Percentiles rank a stretch among this genome's conserved stretches.
These are phyloP conservation scores for Xylaria bambusicola DNA, from an alignment of 495 filamentous ascomycete genomes.

Conservation along the genomic window DNA sequence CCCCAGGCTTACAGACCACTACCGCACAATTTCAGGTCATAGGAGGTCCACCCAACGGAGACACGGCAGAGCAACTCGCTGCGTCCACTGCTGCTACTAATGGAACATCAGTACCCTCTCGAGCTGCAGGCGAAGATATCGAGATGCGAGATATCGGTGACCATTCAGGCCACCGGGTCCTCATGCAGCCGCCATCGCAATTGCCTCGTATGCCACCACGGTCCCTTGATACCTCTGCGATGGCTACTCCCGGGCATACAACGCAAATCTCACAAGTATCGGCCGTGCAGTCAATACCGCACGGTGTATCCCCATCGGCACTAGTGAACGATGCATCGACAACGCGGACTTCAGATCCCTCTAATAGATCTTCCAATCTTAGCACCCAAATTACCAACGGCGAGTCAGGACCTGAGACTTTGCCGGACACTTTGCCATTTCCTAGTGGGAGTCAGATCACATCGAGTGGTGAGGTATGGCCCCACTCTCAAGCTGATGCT, in stretches of 20 bases:
- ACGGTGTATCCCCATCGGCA: constrained; percentile 72
- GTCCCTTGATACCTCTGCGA: constrained; percentile 31
- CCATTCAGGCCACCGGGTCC: constrained; percentile 37
- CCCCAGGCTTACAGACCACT: constrained; percentile 56
- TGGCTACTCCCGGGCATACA: constrained; percentile 39
- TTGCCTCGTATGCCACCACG: constrained; percentile 27
- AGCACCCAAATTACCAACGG: constrained; percentile 68
- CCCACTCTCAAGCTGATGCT: constrained; percentile 54
- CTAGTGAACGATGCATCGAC: constrained; percentile 86
- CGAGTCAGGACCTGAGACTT: constrained; percentile 27
- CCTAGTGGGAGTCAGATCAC: constrained; percentile 36
- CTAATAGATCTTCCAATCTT: constrained; percentile 53
- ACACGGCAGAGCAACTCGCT: constrained; percentile 54
- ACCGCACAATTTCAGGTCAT: constrained; percentile 49
- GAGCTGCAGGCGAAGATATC: constrained; percentile 50
- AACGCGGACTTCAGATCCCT: constrained; percentile 74
- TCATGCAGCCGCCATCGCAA: constrained; percentile 39
- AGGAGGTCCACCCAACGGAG: constrained; percentile 52
- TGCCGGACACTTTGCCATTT: constrained; percentile 61
- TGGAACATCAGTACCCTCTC: constrained; percentile 63
- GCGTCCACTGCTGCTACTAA: constrained; percentile 60
- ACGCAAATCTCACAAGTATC: constrained; percentile 66
- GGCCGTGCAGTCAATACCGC: constrained; percentile 71
- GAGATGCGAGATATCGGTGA: constrained; percentile 63
- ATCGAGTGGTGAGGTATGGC: constrained; percentile 47